These are phyloP conservation scores for Phyllostachys edulis DNA, from an alignment of 176 grass and related monocot genomes.

Conservation along the genomic window DNA sequence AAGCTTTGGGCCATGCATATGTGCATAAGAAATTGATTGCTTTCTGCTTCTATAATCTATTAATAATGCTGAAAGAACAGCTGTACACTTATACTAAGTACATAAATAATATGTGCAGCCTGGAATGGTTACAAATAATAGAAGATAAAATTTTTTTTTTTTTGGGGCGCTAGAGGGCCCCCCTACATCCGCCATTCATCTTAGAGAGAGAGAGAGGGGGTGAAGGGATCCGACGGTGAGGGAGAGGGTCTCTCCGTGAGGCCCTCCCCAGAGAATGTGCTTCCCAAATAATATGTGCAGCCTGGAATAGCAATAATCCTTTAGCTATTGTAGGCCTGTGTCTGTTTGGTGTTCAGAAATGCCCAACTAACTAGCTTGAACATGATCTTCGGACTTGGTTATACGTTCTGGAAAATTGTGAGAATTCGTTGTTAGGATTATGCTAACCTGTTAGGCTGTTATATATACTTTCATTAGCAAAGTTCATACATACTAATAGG, in stretches of 20 bases:
- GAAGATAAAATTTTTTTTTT: too few relatives aligned
- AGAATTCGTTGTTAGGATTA: background rate
- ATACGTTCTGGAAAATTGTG: background rate
- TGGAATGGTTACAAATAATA: slow-evolving; percentile 84
- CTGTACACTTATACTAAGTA: slow-evolving; percentile 3
- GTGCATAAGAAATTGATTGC: background rate
- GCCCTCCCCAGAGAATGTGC: too few relatives aligned
- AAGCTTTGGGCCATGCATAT: slow-evolving; percentile 19
- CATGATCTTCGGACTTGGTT: background rate
- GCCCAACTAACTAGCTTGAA: slow-evolving; percentile 6
- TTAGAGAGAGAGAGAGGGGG: too few relatives aligned
- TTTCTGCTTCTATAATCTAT: slow-evolving; percentile 17
- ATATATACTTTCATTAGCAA: slow-evolving; percentile 9
- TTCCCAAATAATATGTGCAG: too few relatives aligned
- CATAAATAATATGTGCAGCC: slow-evolving; percentile 64
- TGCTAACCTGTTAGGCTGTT: background rate
- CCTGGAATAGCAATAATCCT: slow-evolving; percentile 43
- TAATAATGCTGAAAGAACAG: slow-evolving; percentile 3
- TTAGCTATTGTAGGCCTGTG: background rate
- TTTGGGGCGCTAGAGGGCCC: too few relatives aligned
- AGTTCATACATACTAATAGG: slow-evolving; percentile 1
- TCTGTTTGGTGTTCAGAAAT: background rate
- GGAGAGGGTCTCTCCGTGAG: too few relatives aligned
- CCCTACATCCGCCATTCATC: too few relatives aligned
- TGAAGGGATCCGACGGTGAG: too few relatives aligned